Evolutionary conservation across 1,139 yeast species (phyloP), one percentile per base, ranked within the genome.

Genomic region (Hanseniaspora sp.): DNA sequence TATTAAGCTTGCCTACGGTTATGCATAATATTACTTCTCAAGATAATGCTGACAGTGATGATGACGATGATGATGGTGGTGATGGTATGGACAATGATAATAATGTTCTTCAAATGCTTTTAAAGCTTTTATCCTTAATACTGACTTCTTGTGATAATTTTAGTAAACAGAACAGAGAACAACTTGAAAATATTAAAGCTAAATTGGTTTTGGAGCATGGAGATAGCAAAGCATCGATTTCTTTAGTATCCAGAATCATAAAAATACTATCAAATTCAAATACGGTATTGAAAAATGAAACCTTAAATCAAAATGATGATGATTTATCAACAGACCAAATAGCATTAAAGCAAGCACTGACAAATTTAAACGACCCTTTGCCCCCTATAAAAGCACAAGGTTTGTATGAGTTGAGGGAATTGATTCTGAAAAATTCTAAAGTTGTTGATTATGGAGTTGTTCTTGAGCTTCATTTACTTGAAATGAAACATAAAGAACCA

Each of bases 301-400:
- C 28, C 3, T 39, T 18, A 28, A 39, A 17, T 23, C 55, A 41
- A 2, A 31, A 34, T 6, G 52, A 54, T 7, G 56, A 49, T 23
- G 53, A 53, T 13, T 53, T 57, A 7, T 64, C 66, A 8, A 58
- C 62, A 15, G 75, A 78, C 46, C 61, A 61, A 17, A 65, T 62
- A 12, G 52, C 62, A 0, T 62, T 74, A 49, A 73, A 75, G 17
- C 70, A 78, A 42, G 95, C 95, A 0, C 69, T 86, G 42, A 72
- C 76, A 0, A 77, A 82, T 56, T 68, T 92, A 52, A 81, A 80
- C 57, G 96, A 90, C 65, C 86, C 92, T 0, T 69, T 83, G 55
- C 82, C 86, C 1, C 96, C 97, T 0, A 78, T 88, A 2, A 73
- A 90, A 55, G 97, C 95, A 0, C 92, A 86, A 66, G 98, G 96